Percentiles rank a stretch among this genome's conserved stretches.
These are phyloP conservation scores for Ogataea polymorpha DNA, from an alignment of 805 yeast species.

Conservation along the genomic window DNA sequence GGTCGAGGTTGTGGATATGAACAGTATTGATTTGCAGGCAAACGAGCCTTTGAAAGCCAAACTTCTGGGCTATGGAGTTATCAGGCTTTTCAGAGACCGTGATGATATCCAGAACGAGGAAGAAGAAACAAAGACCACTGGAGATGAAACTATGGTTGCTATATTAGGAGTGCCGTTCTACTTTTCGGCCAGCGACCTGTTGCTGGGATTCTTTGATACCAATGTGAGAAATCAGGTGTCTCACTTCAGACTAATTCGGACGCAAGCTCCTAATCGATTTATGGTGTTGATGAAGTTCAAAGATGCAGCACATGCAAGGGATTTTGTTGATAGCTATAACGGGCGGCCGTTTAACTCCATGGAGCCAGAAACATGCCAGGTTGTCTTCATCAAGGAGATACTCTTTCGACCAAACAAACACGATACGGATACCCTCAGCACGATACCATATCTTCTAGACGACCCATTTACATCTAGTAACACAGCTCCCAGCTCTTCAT, in stretches of 20 bases:
- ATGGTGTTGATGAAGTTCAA: slow-evolving; percentile 77
- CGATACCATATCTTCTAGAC: slow-evolving; percentile 63
- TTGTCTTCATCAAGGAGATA: slow-evolving; percentile 63
- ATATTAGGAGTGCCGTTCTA: slow-evolving; percentile 86
- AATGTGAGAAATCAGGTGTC: slow-evolving; percentile 50
- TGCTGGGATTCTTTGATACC: slow-evolving; percentile 73
- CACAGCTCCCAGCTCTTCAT: background rate
- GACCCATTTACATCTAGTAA: slow-evolving; percentile 53
- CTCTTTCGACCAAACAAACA: slow-evolving; percentile 37
- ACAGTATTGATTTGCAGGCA: slow-evolving; percentile 10
- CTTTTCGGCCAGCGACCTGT: slow-evolving; percentile 77
- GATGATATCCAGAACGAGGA: slow-evolving; percentile 29
- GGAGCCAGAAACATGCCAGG: slow-evolving; percentile 87
- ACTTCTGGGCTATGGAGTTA: slow-evolving; percentile 70
- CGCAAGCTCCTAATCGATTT: slow-evolving; percentile 64
- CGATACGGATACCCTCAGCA: slow-evolving; percentile 20
- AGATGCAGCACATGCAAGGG: slow-evolving; percentile 50
- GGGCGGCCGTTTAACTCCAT: slow-evolving; percentile 77
- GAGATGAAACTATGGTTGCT: slow-evolving; percentile 68
- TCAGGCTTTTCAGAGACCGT: slow-evolving; percentile 60
- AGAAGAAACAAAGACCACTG: slow-evolving; percentile 24
- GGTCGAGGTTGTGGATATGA: slow-evolving; percentile 31
- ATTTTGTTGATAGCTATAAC: slow-evolving; percentile 62
- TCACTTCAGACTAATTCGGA: slow-evolving; percentile 69
- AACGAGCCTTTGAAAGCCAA: slow-evolving; percentile 54